phyloP scores from a whole-genome alignment of 306 rosid species.

The Macrotyloma uniflorum region DNA sequence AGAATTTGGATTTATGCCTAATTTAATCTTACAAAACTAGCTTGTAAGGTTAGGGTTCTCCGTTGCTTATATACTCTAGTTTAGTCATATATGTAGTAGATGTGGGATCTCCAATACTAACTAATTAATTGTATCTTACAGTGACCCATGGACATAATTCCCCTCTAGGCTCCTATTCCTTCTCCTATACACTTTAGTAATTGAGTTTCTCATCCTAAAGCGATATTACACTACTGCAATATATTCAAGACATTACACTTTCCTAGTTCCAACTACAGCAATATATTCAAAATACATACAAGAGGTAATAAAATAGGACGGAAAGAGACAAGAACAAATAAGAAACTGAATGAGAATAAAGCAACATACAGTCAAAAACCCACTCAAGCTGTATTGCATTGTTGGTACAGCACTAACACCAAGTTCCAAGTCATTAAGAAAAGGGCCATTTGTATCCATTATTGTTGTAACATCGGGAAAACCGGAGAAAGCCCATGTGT shows the following conservation, averaged over 20 bases:
- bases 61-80: no score
- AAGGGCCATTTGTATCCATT: slow-evolving; percentile 96
- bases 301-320: background rate
- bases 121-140: background rate
- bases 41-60: no score
- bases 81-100: no score
- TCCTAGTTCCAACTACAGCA: background rate
- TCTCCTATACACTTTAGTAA: background rate
- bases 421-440: slow-evolving; percentile 83
- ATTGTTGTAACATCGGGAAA: slow-evolving; percentile 89
- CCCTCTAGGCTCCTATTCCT: background rate
- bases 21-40: no score
- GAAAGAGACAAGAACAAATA: background rate
- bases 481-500: slow-evolving; percentile 98
- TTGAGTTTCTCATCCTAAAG: background rate
- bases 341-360: slow-evolving; percentile 34
- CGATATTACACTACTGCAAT: background rate
- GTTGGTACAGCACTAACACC: slow-evolving; percentile 76
- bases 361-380: slow-evolving; percentile 87
- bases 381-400: slow-evolving; percentile 96
- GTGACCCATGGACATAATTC: background rate
- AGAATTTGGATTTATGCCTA: no score
- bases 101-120: background rate
- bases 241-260: background rate
- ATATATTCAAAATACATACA: background rate